phyloP scores from a whole-genome alignment of 305 asterid genomes.

The Fraxinus dipetala region DNA sequence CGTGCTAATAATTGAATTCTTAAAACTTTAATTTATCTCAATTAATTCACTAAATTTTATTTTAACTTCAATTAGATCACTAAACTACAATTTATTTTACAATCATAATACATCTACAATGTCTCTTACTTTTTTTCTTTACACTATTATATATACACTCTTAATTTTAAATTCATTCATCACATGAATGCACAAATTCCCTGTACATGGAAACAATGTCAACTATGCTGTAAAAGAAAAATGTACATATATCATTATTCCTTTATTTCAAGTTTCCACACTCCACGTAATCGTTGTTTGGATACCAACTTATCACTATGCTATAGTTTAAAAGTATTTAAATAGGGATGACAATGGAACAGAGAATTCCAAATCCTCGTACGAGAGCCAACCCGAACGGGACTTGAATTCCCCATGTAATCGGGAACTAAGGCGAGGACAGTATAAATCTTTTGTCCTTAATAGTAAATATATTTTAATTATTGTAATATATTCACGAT shows the following conservation, averaged over 20 bases:
- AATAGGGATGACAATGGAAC: neutral
- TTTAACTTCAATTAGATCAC: neutral
- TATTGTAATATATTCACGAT: neutral
- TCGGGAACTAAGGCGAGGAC: neutral
- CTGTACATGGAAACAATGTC: neutral
- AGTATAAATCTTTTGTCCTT: neutral
- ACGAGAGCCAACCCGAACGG: neutral
- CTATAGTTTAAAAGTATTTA: neutral
- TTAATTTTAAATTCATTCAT: no score
- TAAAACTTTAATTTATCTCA: neutral
- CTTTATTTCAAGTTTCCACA: neutral
- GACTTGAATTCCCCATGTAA: neutral
- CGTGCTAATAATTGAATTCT: neutral
- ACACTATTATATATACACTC: neutral
- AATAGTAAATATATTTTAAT: neutral
- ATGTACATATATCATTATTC: neutral
- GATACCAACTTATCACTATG: neutral
- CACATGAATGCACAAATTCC: neutral
- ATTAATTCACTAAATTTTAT: neutral
- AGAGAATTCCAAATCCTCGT: neutral
- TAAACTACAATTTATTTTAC: neutral
- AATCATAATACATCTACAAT: no score
- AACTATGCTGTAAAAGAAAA: neutral
- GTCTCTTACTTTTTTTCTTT: no score
- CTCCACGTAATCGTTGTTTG: neutral